Percentiles rank a stretch among this genome's conserved stretches.
Conservation (phyloP, 1,284 basidiomycete species). For the Trichosporon sp. region DNA sequence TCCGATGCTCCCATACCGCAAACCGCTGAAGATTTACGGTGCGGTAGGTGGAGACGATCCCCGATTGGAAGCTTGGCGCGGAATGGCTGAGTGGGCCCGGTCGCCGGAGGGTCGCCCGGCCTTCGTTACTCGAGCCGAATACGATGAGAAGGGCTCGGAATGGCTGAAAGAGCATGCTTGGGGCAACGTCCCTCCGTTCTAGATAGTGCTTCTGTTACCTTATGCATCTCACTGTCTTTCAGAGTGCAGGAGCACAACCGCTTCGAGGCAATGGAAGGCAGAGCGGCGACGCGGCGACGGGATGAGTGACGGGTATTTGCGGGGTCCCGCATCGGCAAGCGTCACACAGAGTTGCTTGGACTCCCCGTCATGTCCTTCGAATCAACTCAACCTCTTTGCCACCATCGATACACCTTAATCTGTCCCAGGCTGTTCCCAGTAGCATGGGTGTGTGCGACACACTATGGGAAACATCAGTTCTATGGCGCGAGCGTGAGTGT, state of each 20-base stretch:
- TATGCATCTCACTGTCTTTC: not conserved
- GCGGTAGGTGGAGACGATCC: constrained; percentile 62
- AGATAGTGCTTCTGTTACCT: not conserved
- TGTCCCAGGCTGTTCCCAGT: not conserved
- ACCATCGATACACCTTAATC: not conserved
- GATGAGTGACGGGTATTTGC: not conserved
- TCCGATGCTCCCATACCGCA: constrained; percentile 78
- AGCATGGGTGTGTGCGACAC: not conserved
- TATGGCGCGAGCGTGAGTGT: constrained; percentile 56
- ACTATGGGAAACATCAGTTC: constrained; percentile 55
- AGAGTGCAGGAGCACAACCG: no score
- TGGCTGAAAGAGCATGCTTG: constrained; percentile 62
- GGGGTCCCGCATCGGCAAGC: not conserved
- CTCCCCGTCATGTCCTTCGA: not conserved
- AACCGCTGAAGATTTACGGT: constrained; percentile 67
- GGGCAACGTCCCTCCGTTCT: constrained; percentile 53
- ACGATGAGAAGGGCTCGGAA: constrained; percentile 88
- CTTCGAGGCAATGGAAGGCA: not conserved
- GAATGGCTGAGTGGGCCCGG: constrained; percentile 81
- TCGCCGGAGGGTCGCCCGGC: constrained; percentile 65
- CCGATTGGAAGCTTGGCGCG: constrained; percentile 80
- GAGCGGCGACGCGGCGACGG: no score
- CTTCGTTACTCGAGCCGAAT: constrained; percentile 74
- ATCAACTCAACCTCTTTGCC: constrained; percentile 4
- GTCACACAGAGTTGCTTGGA: not conserved